Percentiles rank a stretch among this genome's conserved stretches.
phyloP scores from a whole-genome alignment of 305 asterid species.

The Fraxinus ornus region DNA sequence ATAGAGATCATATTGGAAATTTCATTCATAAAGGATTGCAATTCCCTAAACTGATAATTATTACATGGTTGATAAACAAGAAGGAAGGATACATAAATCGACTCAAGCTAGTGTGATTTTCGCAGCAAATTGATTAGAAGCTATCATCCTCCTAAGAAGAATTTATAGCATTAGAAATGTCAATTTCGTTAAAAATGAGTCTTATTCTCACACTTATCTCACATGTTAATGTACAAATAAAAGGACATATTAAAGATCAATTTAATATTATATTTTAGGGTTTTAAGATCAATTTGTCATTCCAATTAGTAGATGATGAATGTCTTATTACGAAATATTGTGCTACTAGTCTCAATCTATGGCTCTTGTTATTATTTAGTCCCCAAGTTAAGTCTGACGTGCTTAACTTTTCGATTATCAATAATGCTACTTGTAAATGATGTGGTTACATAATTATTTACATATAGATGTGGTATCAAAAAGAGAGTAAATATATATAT shows the following conservation, averaged over 20 bases:
- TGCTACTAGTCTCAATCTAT: not conserved
- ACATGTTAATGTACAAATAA: not conserved
- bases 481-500: too few species aligned
- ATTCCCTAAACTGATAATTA: too few species aligned
- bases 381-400: not conserved
- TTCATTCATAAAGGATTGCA: not conserved
- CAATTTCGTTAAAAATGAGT: not conserved
- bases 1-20: too few species aligned
- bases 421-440: too few species aligned
- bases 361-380: not conserved
- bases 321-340: not conserved
- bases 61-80: not conserved
- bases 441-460: too few species aligned
- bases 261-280: too few species aligned
- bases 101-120: not conserved
- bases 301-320: not conserved
- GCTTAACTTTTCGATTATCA: too few species aligned
- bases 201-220: not conserved
- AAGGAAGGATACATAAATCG: not conserved
- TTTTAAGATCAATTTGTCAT: not conserved
- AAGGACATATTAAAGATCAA: not conserved
- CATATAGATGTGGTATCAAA: too few species aligned
- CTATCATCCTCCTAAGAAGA: not conserved
- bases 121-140: not conserved
- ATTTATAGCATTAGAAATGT: not conserved